Conservation (phyloP, 768 basidiomycete genomes). For the Leccinellum luteum region DNA sequence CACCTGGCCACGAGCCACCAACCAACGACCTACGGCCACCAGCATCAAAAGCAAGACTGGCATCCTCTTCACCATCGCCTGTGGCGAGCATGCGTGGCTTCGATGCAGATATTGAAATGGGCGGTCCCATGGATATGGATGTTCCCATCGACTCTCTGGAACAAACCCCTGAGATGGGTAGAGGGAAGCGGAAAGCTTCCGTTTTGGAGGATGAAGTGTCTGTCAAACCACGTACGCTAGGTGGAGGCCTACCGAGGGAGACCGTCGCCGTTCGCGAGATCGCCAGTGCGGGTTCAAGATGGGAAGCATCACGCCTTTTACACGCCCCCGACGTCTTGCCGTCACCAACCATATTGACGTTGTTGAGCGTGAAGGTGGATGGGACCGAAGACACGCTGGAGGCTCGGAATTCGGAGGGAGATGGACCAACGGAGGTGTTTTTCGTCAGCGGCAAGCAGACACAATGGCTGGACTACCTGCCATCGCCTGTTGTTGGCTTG, state of each 20-base stretch:
- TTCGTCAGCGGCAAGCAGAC: constrained; percentile 64
- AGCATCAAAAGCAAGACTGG: constrained; percentile 25
- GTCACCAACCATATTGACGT: constrained; percentile 59
- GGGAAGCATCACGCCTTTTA: constrained; percentile 20
- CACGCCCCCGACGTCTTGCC: constrained; percentile 31
- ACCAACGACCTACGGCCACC: constrained; percentile 15
- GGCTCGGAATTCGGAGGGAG: constrained; percentile 70
- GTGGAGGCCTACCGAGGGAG: constrained; percentile 61
- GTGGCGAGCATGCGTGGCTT: constrained; percentile 50
- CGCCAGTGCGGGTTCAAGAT: constrained; percentile 14
- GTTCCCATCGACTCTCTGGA: constrained; percentile 55
- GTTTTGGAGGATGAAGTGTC: constrained; percentile 39
- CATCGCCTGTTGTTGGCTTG: constrained; percentile 64
- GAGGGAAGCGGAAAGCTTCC: constrained; percentile 54
- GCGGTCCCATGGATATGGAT: constrained; percentile 50
- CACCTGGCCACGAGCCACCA: constrained; percentile 11
- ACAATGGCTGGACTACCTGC: constrained; percentile 88
- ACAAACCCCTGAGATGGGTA: constrained; percentile 37
- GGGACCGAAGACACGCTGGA: constrained; percentile 71
- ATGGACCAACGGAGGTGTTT: constrained; percentile 63
- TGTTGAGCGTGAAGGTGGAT: constrained; percentile 57
- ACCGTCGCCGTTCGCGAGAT: constrained; percentile 56
- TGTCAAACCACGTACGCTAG: constrained; percentile 55
- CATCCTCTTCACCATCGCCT: constrained; percentile 42
- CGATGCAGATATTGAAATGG: constrained; percentile 40